These are phyloP conservation scores for Exophiala bonariae DNA, from an alignment of 2,329 filamentous ascomycete species.

Conservation along the genomic window DNA sequence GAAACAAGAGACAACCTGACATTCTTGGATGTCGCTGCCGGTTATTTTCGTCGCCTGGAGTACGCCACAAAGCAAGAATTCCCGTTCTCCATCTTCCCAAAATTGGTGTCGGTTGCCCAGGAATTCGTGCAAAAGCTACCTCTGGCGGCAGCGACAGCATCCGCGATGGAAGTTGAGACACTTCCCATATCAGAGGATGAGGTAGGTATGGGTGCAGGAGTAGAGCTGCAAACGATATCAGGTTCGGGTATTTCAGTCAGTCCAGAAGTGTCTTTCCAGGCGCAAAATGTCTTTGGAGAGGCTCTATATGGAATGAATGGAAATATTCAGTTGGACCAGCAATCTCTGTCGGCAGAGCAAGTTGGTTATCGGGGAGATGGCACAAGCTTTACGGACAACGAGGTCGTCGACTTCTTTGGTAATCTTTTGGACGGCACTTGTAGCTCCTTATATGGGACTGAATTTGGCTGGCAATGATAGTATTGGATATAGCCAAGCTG, in stretches of 20 bases:
- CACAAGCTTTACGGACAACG: not conserved
- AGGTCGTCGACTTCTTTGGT: not conserved
- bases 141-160: not conserved
- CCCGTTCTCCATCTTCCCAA: slow-evolving; percentile 4
- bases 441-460: not conserved
- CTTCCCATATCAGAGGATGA: not conserved
- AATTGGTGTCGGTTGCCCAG: not conserved
- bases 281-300: not conserved
- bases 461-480: slow-evolving; percentile 1
- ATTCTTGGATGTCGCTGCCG: slow-evolving; percentile 43
- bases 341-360: not conserved
- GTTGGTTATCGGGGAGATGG: not conserved
- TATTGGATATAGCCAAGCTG: no score
- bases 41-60: slow-evolving; percentile 47
- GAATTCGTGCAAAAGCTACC: slow-evolving; percentile 3
- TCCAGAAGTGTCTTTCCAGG: not conserved
- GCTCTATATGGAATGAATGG: not conserved
- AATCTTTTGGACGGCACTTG: slow-evolving; percentile 1
- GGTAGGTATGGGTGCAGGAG: not conserved
- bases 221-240: not conserved
- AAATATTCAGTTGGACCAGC: not conserved
- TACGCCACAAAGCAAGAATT: slow-evolving; percentile 9
- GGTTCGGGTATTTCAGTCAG: not conserved
- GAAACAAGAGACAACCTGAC: slow-evolving; percentile 40
- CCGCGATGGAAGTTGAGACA: not conserved